phyloP scores from a whole-genome alignment of 2,329 filamentous ascomycete genomes.

The Fusarium sp. region DNA sequence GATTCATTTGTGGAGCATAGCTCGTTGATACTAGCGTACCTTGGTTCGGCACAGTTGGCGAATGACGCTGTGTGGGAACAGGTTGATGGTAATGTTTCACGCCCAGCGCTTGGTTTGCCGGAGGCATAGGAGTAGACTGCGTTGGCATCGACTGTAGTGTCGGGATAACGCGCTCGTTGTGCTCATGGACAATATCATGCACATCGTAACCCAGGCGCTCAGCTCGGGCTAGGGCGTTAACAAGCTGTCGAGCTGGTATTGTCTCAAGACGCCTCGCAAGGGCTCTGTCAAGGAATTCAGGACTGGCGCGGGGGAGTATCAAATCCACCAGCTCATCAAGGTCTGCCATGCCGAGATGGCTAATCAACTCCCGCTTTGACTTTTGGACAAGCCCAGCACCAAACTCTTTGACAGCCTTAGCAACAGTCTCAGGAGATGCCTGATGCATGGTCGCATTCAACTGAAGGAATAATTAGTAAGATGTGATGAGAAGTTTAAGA shows the following conservation, averaged over 20 bases:
- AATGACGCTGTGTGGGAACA: constrained; percentile 6
- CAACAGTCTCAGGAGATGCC: constrained; percentile 55
- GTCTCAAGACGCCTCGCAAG: constrained; percentile 65
- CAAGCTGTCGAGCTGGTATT: constrained; percentile 66
- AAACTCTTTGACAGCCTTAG: constrained; percentile 59
- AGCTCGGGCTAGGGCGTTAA: constrained; percentile 69
- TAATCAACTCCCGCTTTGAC: constrained; percentile 58
- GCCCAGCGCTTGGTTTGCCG: constrained; percentile 8
- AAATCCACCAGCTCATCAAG: constrained; percentile 61
- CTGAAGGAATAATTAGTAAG: constrained; percentile 53
- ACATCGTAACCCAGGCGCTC: constrained; percentile 69
- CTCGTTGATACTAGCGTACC: background rate
- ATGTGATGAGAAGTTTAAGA: background rate
- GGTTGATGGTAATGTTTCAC: constrained; percentile 14
- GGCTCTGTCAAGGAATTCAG: constrained; percentile 65
- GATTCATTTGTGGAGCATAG: background rate
- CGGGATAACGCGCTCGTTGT: constrained; percentile 57
- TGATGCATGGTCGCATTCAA: constrained; percentile 64
- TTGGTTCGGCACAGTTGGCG: background rate
- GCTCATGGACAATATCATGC: constrained; percentile 61
- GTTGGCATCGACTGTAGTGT: constrained; percentile 40
- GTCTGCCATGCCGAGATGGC: constrained; percentile 56
- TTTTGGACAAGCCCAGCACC: constrained; percentile 59
- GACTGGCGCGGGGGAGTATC: constrained; percentile 62
- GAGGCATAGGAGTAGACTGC: constrained; percentile 13